Evolutionary conservation across 768 basidiomycete genomes (phyloP).

Genomic region (Amanita rimosa): DNA sequence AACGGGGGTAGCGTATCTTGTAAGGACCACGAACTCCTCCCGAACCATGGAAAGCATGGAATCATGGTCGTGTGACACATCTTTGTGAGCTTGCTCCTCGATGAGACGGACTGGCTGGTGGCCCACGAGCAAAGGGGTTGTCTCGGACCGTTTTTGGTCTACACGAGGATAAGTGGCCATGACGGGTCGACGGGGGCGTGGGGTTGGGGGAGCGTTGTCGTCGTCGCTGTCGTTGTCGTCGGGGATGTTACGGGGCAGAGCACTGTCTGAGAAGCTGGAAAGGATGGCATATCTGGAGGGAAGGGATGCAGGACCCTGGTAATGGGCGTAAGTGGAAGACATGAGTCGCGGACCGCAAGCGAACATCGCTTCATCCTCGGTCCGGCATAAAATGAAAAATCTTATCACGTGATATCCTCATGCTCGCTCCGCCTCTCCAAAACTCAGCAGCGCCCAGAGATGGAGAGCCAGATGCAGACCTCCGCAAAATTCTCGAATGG

Average conservation of each 20-base stretch:
- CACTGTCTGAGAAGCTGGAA: constrained; percentile 29
- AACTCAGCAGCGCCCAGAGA: constrained; percentile 44
- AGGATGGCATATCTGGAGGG: constrained; percentile 59
- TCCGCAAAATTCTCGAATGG: constrained; percentile 55
- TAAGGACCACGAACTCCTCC: constrained; percentile 50
- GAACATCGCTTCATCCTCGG: no score
- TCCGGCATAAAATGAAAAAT: no score
- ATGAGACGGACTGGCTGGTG: constrained; percentile 41
- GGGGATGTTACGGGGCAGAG: not conserved
- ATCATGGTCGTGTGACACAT: constrained; percentile 20
- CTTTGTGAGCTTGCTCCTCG: constrained; percentile 32
- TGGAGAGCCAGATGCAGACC: constrained; percentile 38
- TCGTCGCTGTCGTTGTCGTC: constrained; percentile 11
- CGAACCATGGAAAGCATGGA: constrained; percentile 26
- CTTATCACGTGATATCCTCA: not conserved
- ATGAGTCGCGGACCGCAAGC: no score
- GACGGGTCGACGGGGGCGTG: not conserved
- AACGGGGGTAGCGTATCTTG: constrained; percentile 59
- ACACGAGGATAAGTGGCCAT: constrained; percentile 17
- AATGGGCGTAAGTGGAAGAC: constrained; percentile 44
- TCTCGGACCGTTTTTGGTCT: constrained; percentile 24
- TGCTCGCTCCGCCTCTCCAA: constrained; percentile 38
- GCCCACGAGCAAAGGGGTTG: constrained; percentile 39
- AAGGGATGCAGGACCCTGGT: constrained; percentile 45
- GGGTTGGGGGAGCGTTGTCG: constrained; percentile 21